A percentile compares a stretch with the other conserved stretches of the same genome.
Evolutionary conservation across 805 yeast genomes (phyloP).

Genomic region (Torulaspora microellipsoides): DNA sequence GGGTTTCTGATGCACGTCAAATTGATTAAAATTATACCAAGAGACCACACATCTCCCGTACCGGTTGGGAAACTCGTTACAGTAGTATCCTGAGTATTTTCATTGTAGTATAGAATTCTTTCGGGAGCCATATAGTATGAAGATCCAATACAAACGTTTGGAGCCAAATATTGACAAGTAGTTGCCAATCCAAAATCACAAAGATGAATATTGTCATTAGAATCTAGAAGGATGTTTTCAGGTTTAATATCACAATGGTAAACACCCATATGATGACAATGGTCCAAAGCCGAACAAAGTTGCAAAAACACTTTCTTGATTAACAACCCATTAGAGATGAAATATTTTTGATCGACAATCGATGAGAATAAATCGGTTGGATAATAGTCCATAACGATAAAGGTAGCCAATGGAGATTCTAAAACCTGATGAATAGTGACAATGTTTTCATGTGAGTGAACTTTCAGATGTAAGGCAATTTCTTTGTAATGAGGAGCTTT

Average conservation of each 20-base stretch:
- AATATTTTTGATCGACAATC: conserved; percentile 70
- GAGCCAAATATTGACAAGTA: conserved; percentile 49
- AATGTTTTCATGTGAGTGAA: conserved; percentile 75
- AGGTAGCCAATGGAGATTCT: conserved; percentile 51
- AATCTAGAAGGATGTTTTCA: conserved; percentile 75
- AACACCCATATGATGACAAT: conserved; percentile 77
- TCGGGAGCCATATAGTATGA: conserved; percentile 94
- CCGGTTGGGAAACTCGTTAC: conserved; percentile 48
- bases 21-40: conserved; percentile 76
- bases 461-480: conserved; percentile 65
- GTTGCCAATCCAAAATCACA: conserved; percentile 90
- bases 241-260: conserved; percentile 96
- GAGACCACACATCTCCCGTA: conserved; percentile 83
- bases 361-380: conserved; percentile 83
- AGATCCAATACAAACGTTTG: conserved; percentile 79
- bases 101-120: conserved; percentile 38
- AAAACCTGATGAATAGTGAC: conserved; percentile 70
- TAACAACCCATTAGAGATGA: conserved; percentile 46
- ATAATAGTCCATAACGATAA: conserved; percentile 81
- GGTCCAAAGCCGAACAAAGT: conserved; percentile 74
- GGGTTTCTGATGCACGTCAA: conserved; percentile 82
- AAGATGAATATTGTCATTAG: conserved; percentile 54
- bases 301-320: conserved; percentile 64
- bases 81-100: conserved; percentile 27
- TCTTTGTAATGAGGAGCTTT: conserved; percentile 49